Conservation (phyloP, 2,329 filamentous ascomycete species). For the Arthrobotrys sinensis region DNA sequence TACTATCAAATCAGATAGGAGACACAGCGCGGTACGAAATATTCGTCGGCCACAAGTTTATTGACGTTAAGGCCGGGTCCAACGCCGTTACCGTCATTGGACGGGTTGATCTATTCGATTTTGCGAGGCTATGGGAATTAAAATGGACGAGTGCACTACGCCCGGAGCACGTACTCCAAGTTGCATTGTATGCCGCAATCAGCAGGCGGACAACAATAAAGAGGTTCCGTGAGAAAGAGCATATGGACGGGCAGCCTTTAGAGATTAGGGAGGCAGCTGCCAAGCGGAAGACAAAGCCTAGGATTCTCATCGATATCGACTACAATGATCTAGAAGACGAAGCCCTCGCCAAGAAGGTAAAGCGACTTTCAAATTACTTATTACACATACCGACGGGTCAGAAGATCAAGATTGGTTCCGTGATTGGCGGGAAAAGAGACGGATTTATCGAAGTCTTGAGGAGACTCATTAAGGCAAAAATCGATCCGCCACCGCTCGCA, state of each 20-base stretch:
- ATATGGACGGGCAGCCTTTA: constrained; percentile 22
- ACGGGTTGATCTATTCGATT: constrained; percentile 53
- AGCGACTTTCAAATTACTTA: constrained; percentile 39
- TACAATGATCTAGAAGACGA: constrained; percentile 43
- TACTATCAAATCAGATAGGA: constrained; percentile 20
- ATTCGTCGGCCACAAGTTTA: constrained; percentile 43
- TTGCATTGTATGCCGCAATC: constrained; percentile 46
- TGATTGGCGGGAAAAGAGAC: constrained; percentile 13
- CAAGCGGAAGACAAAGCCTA: constrained; percentile 36
- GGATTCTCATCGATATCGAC: constrained; percentile 53
- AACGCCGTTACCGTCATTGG: constrained; percentile 40
- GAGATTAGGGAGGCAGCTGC: not conserved
- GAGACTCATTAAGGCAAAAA: constrained; percentile 50
- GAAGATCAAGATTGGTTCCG: constrained; percentile 31
- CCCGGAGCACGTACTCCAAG: constrained; percentile 52
- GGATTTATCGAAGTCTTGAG: constrained; percentile 53
- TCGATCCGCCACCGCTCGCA: constrained; percentile 48
- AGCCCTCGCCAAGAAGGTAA: constrained; percentile 29
- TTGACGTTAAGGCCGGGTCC: constrained; percentile 35
- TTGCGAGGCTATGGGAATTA: constrained; percentile 46
- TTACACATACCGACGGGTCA: constrained; percentile 51
- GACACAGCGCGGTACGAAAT: constrained; percentile 42
- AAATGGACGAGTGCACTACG: constrained; percentile 53
- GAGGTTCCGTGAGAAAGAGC: constrained; percentile 39
- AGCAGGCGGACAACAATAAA: constrained; percentile 46